Percentiles rank a stretch among this genome's conserved stretches.
phyloP scores from a whole-genome alignment of 768 basidiomycete species.

The Cubamyces lactineus region DNA sequence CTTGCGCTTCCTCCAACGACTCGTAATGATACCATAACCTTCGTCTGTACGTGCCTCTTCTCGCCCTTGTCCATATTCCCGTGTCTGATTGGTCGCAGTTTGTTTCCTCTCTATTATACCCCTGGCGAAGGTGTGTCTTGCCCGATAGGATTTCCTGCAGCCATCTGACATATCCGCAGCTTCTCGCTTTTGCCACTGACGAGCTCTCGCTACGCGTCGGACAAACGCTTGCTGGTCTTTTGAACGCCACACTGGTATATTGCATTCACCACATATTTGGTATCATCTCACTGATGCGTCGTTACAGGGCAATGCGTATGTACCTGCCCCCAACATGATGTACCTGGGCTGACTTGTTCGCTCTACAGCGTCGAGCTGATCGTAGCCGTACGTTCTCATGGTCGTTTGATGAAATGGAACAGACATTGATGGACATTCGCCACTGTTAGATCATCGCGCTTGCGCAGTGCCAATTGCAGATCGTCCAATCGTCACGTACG shows the following conservation, averaged over 20 bases:
- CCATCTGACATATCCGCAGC: conserved; percentile 38
- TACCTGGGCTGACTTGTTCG: conserved; percentile 4
- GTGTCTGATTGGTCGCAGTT: conserved; percentile 42
- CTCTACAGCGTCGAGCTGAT: conserved; percentile 45
- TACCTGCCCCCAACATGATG: background rate
- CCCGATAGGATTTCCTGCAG: background rate
- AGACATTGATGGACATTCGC: conserved; percentile 17
- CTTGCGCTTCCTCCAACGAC: conserved; percentile 51
- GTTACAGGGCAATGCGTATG: conserved; percentile 36
- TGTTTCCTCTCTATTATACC: conserved; percentile 85
- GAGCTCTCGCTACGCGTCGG: conserved; percentile 82
- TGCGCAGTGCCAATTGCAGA: conserved; percentile 45
- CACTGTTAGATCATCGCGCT: conserved; percentile 47
- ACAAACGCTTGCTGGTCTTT: conserved; percentile 78
- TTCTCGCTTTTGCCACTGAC: conserved; percentile 85
- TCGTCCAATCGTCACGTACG: conserved; percentile 51
- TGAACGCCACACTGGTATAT: conserved; percentile 81
- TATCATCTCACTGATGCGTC: conserved; percentile 1
- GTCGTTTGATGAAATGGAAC: background rate
- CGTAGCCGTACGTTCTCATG: conserved; percentile 39
- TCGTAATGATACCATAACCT: conserved; percentile 61
- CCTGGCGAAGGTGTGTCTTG: conserved; percentile 64
- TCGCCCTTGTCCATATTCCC: background rate
- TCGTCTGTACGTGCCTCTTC: conserved; percentile 61
- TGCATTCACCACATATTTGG: background rate